Percentiles rank a stretch among this genome's conserved stretches.
phyloP scores from a whole-genome alignment of 495 filamentous ascomycete genomes.

The Cercophora scortea region DNA sequence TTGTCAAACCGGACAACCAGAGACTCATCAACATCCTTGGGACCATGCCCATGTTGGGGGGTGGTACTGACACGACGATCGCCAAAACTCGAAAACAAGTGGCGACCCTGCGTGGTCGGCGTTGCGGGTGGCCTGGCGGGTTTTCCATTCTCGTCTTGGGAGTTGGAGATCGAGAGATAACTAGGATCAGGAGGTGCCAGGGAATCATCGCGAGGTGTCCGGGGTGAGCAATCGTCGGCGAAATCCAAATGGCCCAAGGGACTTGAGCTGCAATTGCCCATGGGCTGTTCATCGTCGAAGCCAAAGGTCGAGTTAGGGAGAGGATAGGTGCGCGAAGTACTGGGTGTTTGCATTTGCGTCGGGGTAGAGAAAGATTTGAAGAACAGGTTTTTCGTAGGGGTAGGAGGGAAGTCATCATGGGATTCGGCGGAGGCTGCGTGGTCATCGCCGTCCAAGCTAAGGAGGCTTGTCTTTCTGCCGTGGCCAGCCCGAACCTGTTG shows the following conservation, averaged over 20 bases:
- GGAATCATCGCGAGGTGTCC: slow-evolving; percentile 63
- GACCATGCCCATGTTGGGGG: slow-evolving; percentile 45
- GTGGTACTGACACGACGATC: slow-evolving; percentile 38
- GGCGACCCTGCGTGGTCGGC: slow-evolving; percentile 56
- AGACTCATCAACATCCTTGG: slow-evolving; percentile 60
- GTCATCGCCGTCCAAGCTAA: slow-evolving; percentile 73
- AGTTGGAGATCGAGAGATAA: slow-evolving; percentile 63
- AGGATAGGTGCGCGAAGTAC: slow-evolving; percentile 19
- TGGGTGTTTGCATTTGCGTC: slow-evolving; percentile 16
- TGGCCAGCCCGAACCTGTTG: slow-evolving; percentile 26
- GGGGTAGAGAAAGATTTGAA: slow-evolving; percentile 20
- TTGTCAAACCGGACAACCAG: slow-evolving; percentile 66
- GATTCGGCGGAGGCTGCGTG: slow-evolving; percentile 37
- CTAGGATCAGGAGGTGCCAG: slow-evolving; percentile 76
- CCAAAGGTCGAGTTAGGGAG: slow-evolving; percentile 18
- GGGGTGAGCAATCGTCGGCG: slow-evolving; percentile 54
- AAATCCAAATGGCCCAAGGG: slow-evolving; percentile 28
- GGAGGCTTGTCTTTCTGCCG: slow-evolving; percentile 63
- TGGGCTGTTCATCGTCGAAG: slow-evolving; percentile 8
- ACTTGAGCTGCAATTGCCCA: slow-evolving; percentile 3
- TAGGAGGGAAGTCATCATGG: slow-evolving; percentile 77
- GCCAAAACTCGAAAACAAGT: slow-evolving; percentile 37
- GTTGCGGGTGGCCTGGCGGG: slow-evolving; percentile 54
- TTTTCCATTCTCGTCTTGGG: slow-evolving; percentile 26
- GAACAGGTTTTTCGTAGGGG: slow-evolving; percentile 72